phyloP scores from a whole-genome alignment of 805 yeast species.

The Lachancea quebecensis region DNA sequence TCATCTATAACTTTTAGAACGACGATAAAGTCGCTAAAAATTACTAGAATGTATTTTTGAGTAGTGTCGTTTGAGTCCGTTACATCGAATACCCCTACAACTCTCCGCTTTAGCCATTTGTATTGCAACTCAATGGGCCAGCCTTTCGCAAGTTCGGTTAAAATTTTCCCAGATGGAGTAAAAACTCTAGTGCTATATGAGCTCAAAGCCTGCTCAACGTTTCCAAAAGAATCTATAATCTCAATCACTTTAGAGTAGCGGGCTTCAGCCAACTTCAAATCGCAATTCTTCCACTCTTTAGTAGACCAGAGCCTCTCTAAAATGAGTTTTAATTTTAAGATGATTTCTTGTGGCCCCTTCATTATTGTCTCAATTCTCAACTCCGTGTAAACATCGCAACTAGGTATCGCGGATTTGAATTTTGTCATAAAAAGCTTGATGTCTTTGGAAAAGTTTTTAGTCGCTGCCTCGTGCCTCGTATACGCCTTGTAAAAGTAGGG shows the following conservation, averaged over 20 bases:
- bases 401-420: slow-evolving; percentile 23
- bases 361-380: slow-evolving; percentile 55
- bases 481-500: slow-evolving; percentile 92
- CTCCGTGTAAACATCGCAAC: slow-evolving; percentile 36
- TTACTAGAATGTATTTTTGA: slow-evolving; percentile 51
- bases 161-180: slow-evolving; percentile 84
- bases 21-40: slow-evolving; percentile 75
- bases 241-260: slow-evolving; percentile 49
- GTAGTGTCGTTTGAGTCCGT: slow-evolving; percentile 29
- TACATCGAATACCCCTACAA: slow-evolving; percentile 65
- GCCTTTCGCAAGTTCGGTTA: slow-evolving; percentile 73
- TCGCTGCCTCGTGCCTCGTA: slow-evolving; percentile 90
- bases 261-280: slow-evolving; percentile 27
- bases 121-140: slow-evolving; percentile 87
- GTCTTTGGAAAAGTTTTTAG: slow-evolving; percentile 51
- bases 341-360: slow-evolving; percentile 57
- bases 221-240: slow-evolving; percentile 79
- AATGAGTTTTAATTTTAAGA: slow-evolving; percentile 64
- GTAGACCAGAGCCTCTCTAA: slow-evolving; percentile 52
- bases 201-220: slow-evolving; percentile 34
- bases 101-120: slow-evolving; percentile 83
- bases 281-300: slow-evolving; percentile 37
- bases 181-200: slow-evolving; percentile 62
- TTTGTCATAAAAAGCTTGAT: slow-evolving; percentile 39
- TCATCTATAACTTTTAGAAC: slow-evolving; percentile 51